Evolutionary conservation across 1,284 basidiomycete species (phyloP).

Genomic region (Apiotrichum montevideense): DNA sequence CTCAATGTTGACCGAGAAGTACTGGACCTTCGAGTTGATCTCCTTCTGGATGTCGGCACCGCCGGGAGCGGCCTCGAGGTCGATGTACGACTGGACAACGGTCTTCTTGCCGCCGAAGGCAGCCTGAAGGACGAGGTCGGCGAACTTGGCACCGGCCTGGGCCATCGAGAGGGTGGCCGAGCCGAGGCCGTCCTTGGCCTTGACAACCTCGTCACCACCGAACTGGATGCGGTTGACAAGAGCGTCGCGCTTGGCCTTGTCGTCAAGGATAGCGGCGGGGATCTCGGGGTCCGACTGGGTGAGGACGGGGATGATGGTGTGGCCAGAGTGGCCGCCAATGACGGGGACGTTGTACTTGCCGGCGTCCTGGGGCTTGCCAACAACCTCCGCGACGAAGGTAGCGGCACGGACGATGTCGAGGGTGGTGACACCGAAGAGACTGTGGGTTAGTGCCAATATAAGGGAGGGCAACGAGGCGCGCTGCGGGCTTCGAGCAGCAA

Average conservation of each 20-base stretch:
- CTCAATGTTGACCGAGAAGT: constrained; percentile 85
- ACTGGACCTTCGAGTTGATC: constrained; percentile 57
- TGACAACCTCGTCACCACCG: constrained; percentile 72
- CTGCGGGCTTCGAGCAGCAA: background rate
- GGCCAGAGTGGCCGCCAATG: constrained; percentile 91
- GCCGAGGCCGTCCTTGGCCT: constrained; percentile 67
- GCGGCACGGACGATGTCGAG: constrained; percentile 94
- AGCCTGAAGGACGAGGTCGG: constrained; percentile 72
- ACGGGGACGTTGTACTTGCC: constrained; percentile 70
- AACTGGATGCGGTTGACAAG: constrained; percentile 83
- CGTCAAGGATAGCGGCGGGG: constrained; percentile 44
- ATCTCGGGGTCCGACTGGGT: constrained; percentile 60
- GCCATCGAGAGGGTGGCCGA: constrained; percentile 90
- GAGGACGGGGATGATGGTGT: constrained; percentile 92
- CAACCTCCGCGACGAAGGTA: constrained; percentile 76
- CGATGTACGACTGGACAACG: constrained; percentile 78
- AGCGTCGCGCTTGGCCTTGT: constrained; percentile 58
- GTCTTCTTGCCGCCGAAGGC: constrained; percentile 76
- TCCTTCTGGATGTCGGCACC: constrained; percentile 47
- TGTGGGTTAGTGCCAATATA: constrained; percentile 9
- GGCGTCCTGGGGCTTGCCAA: constrained; percentile 59
- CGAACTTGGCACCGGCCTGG: constrained; percentile 86
- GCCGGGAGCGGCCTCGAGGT: constrained; percentile 55
- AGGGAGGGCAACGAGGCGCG: background rate
- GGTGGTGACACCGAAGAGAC: constrained; percentile 77